Evolutionary conservation across 495 filamentous ascomycete species (phyloP).

Genomic region (Hypoxylon perforatum): DNA sequence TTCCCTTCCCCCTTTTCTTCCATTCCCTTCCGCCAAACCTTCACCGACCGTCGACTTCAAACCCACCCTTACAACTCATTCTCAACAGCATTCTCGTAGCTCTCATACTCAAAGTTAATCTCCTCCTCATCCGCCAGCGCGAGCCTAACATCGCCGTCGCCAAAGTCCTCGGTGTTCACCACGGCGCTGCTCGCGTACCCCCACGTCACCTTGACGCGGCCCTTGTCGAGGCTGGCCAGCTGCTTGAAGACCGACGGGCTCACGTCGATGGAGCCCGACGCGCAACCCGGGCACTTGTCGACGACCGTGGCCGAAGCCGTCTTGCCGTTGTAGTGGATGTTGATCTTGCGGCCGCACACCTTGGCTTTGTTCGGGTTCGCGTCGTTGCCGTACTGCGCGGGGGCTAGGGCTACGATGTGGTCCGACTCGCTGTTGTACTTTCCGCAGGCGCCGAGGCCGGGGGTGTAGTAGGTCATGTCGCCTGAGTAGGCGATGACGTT

Average conservation of each 20-base stretch:
- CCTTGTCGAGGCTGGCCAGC: constrained; percentile 50
- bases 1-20: background rate
- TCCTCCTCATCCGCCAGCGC: constrained; percentile 9
- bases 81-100: constrained; percentile 6
- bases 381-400: constrained; percentile 54
- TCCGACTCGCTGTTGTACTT: constrained; percentile 49
- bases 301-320: constrained; percentile 67
- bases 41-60: background rate
- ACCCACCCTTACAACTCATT: constrained; percentile 4
- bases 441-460: constrained; percentile 61
- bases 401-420: constrained; percentile 57
- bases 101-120: constrained; percentile 14
- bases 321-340: constrained; percentile 66
- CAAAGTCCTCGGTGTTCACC: constrained; percentile 14
- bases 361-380: constrained; percentile 61
- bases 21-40: background rate
- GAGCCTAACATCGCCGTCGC: constrained; percentile 6
- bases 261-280: constrained; percentile 56
- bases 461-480: constrained; percentile 60
- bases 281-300: constrained; percentile 81
- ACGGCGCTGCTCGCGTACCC: constrained; percentile 5
- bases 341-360: constrained; percentile 73
- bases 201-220: constrained; percentile 55
- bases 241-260: constrained; percentile 57
- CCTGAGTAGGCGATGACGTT: constrained; percentile 44